Base-by-base conservation (phyloP, 306 rosid species). In the Cicer cuneatum region DNA sequence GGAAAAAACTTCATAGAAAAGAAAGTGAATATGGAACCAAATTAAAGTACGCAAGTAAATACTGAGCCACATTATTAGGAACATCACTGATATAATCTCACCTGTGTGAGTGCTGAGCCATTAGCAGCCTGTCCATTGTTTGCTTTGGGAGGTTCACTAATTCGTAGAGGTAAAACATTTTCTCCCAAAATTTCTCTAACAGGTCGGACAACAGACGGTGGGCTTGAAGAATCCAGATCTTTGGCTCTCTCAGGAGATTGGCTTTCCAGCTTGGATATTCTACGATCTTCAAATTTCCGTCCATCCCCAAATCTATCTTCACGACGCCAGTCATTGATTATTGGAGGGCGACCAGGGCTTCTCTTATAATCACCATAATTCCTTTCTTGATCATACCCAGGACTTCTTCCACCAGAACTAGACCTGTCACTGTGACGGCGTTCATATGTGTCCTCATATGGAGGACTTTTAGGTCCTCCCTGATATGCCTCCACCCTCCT, bases 151-250 rank as follows among this genome's bases (percentile, higher is more conserved):
- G 95, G 97, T 88, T 87, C 95, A 81, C 82, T 89, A 13, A 93
- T 83, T 77, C 94, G 95, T 51, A 90, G 96, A 75, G 96, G 96
- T 74, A 83, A 75, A 11, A 76, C 75, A 69, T 83, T 91, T 71
- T 91, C 98, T 35, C 97, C 98, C 85, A 93, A 83, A 83, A 91
- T 89, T 40, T 93, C 98, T 78, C 97, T 91, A 64, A 93, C 91
- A 70, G 98, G 97, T 54, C 96, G 87, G 41, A 82, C 88, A 42
- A 86, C 72, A 66, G 98, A 96, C 40, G 89, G 85, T 40, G 93
- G 87, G 74, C 96, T 91, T 53, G 92, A 85, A 2, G 85, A 82
- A 80, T 46, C 87, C 70, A 70, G 73, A 78, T 88, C 93, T 75
- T 84, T 85, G 74, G 88, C 77, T 74, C 14, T 88, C 45, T 87